Evolutionary conservation across 768 basidiomycete species (phyloP).

Genomic region (Trametes coccinea): DNA sequence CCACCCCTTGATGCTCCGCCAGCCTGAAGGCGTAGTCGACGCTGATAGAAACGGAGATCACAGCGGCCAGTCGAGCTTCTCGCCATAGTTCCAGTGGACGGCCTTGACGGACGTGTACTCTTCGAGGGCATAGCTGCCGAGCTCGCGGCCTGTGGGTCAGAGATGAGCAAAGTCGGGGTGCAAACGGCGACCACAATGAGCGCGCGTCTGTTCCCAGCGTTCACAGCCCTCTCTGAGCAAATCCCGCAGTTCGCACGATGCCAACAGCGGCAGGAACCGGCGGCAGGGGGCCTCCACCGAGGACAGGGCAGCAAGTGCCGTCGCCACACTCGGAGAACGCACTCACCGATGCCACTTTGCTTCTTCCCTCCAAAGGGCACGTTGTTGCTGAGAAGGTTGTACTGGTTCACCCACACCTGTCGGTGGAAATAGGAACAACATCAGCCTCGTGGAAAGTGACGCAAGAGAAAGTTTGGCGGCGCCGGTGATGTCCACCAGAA

Average conservation of each 20-base stretch:
- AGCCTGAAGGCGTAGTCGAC: background rate
- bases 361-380: slow-evolving; percentile 97
- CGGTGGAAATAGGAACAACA: background rate
- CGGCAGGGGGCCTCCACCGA: background rate
- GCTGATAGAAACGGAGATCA: slow-evolving; percentile 32
- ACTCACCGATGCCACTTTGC: slow-evolving; percentile 80
- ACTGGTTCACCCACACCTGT: slow-evolving; percentile 92
- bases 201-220: slow-evolving; percentile 1
- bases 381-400: slow-evolving; percentile 80
- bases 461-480: background rate
- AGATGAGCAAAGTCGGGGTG: background rate
- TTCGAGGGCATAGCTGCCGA: slow-evolving; percentile 81
- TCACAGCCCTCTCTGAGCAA: slow-evolving; percentile 8
- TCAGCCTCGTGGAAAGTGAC: background rate
- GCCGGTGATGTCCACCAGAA: background rate
- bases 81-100: slow-evolving; percentile 87
- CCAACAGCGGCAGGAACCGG: slow-evolving; percentile 9
- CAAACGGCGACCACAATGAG: slow-evolving; percentile 1
- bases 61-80: slow-evolving; percentile 77
- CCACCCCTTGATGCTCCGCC: background rate
- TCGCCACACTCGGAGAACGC: background rate
- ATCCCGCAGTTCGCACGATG: slow-evolving; percentile 18
- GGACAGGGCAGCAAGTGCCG: background rate
- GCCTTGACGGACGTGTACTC: slow-evolving; percentile 85
- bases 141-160: slow-evolving; percentile 67